Conservation (phyloP, 768 basidiomycete species). For the Lactifluus echinatus region DNA sequence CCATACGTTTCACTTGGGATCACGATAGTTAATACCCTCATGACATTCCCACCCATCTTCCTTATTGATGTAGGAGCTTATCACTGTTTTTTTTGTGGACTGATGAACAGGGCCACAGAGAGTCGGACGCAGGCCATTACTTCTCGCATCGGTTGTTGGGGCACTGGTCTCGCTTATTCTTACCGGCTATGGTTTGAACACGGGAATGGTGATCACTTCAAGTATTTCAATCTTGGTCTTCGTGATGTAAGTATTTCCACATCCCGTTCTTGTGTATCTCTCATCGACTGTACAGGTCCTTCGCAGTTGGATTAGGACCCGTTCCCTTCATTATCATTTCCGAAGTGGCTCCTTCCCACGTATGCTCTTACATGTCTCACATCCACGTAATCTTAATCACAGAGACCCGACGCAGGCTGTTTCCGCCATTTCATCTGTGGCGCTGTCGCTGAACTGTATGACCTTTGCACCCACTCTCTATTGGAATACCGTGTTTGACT, state of each 20-base stretch:
- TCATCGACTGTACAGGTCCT: conserved; percentile 44
- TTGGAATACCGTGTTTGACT: neutral
- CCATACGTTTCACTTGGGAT: conserved; percentile 80
- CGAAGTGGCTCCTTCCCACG: conserved; percentile 76
- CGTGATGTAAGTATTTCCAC: conserved; percentile 49
- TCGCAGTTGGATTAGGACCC: conserved; percentile 85
- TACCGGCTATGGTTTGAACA: conserved; percentile 65
- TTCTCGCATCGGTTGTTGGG: conserved; percentile 58
- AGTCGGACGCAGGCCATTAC: conserved; percentile 60
- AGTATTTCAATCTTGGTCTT: conserved; percentile 72
- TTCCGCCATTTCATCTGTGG: conserved; percentile 25
- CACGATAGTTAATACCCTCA: conserved; percentile 71
- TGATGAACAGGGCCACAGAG: conserved; percentile 34
- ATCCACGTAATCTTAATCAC: neutral
- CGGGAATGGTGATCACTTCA: conserved; percentile 47
- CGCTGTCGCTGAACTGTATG: conserved; percentile 24
- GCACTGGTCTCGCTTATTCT: conserved; percentile 55
- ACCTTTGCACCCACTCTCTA: neutral
- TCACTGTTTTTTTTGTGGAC: neutral
- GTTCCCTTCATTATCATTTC: conserved; percentile 89
- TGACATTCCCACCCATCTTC: conserved; percentile 81
- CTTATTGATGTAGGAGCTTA: conserved; percentile 64
- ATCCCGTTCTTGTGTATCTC: neutral
- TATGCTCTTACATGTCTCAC: conserved; percentile 30
- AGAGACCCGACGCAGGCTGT: conserved; percentile 20